Evolutionary conservation across 192 early-diverging fungal genomes (phyloP).

Genomic region (Backusella parvicylindrica): DNA sequence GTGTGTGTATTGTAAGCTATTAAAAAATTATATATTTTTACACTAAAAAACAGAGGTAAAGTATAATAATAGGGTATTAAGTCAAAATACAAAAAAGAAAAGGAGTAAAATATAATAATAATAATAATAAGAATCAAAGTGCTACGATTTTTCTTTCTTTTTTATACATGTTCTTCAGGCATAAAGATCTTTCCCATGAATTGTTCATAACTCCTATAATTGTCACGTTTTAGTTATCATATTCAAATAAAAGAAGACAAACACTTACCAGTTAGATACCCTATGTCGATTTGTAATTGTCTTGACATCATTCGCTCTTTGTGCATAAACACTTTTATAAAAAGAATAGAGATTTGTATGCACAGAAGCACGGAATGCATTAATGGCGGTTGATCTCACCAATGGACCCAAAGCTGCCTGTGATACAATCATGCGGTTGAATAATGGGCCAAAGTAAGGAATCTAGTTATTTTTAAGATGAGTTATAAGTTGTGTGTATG

Average conservation of each 20-base stretch:
- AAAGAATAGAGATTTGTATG: slow-evolving; percentile 35
- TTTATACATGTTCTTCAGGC: slow-evolving; percentile 26
- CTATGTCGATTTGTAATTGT: slow-evolving; percentile 57
- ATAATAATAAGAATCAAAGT: not conserved
- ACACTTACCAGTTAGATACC: slow-evolving; percentile 47
- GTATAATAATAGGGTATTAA: too few species aligned
- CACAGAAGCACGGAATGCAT: slow-evolving; percentile 55
- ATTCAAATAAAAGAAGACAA: not conserved
- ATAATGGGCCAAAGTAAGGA: slow-evolving; percentile 83
- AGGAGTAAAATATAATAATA: not conserved
- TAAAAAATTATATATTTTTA: too few species aligned
- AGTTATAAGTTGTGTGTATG: too few species aligned
- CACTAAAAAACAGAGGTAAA: too few species aligned
- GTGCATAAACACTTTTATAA: slow-evolving; percentile 55
- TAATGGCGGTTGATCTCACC: slow-evolving; percentile 79
- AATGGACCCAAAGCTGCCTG: slow-evolving; percentile 69
- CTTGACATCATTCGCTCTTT: slow-evolving; percentile 53
- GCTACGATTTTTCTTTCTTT: not conserved
- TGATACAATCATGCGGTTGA: slow-evolving; percentile 75
- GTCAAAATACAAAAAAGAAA: too few species aligned
- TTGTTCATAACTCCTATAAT: slow-evolving; percentile 29
- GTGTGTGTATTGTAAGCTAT: too few species aligned
- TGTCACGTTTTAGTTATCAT: not conserved
- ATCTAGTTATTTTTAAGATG: slow-evolving; percentile 33
- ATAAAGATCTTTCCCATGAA: slow-evolving; percentile 36